phyloP scores from a whole-genome alignment of 1,139 yeast genomes.

The Pneumocystis oryctolagi region DNA sequence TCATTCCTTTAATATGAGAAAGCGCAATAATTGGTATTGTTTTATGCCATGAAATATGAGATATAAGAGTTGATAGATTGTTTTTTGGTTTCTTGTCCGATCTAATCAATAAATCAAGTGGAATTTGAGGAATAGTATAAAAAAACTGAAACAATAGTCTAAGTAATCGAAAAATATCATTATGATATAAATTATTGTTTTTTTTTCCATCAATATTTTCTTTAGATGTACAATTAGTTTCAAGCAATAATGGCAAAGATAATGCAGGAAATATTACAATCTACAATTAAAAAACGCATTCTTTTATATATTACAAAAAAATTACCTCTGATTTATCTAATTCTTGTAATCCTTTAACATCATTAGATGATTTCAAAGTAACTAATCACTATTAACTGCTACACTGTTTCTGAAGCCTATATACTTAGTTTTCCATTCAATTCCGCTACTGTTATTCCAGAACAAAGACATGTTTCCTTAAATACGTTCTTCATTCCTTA shows the following conservation, averaged over 20 bases:
- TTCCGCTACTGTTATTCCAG: conserved; percentile 1
- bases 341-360: not conserved
- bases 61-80: not conserved
- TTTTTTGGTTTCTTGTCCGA: not conserved
- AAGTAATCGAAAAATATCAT: not conserved
- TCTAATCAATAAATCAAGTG: not conserved
- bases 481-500: not conserved
- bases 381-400: not conserved
- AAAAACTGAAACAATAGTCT: not conserved
- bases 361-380: not conserved
- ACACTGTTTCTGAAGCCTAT: not conserved
- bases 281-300: not conserved
- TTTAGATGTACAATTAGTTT: not conserved
- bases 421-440: not conserved
- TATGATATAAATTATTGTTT: not conserved
- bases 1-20: not conserved
- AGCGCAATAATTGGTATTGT: not conserved
- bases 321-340: not conserved
- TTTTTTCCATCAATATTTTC: not conserved
- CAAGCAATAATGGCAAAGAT: not conserved
- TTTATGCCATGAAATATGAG: not conserved
- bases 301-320: not conserved
- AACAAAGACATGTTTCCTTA: not conserved
- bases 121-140: not conserved
- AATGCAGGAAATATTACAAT: not conserved